Base-by-base conservation (phyloP, 2,329 filamentous ascomycete species). In the Neofusicoccum ribis region DNA sequence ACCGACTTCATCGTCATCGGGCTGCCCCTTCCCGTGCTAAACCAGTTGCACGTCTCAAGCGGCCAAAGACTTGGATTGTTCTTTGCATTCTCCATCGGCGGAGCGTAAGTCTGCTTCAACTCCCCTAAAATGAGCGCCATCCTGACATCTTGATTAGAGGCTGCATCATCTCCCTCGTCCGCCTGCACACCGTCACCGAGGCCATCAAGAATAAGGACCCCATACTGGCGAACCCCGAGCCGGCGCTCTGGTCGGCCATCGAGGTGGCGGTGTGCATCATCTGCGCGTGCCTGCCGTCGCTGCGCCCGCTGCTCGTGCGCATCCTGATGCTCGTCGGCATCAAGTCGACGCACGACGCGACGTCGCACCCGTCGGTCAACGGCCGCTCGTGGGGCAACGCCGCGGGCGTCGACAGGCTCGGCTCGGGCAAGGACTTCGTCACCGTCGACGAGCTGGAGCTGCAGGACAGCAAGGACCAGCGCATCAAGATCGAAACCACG, bases 321-420 rank as follows among this genome's bases (percentile, higher is more conserved):
- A 68, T 36, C 3, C 23, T 51, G 47, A 14, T 23, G 6, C 12
- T 81, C 36, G 77, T 82, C 68, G 82, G 81, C 50, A 67, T 69
- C 23, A 46, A 15, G 27, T 51, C 51, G 11, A 20, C 51, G 4
- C 39, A 9, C 36, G 34, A 23, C 5, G 20, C 31, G 8, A 14
- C 36, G 6, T 56, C 51, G 9, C 15, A 39, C 20, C 51, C 51
- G 11, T 56, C 51, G 15, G 6, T 23, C 36, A 14, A 15, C 2
- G 17, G 51, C 2, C n/a, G 27, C 14, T 5, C 12, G 9, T 51
- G 47, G 47, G 11, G 8, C 8, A 51, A 51, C 27, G 4, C 0
- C 1, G 46, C 23, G 27, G 15, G 47, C n/a, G 47, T 8, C 6
- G 47, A 15, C 47, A 27, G 47, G 27, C 27, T 31, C 27, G 47